Evolutionary conservation across 108 stramenopile genomes (phyloP).

Genomic region (Schizochytrium sp.): DNA sequence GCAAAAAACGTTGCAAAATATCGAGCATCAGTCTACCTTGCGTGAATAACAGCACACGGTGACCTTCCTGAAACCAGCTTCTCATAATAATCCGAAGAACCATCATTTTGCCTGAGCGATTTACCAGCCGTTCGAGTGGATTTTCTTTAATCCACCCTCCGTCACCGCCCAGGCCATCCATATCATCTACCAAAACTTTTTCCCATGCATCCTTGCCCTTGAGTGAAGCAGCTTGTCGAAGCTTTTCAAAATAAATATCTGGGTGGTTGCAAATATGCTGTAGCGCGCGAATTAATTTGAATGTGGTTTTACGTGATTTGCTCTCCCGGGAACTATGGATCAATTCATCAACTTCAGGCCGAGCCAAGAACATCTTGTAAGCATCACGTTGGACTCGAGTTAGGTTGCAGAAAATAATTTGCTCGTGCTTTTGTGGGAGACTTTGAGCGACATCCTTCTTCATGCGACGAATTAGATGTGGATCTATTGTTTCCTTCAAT

Average conservation of each 20-base stretch:
- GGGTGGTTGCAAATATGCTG: conserved; percentile 98
- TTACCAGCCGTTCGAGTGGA: conserved; percentile 66
- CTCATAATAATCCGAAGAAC: conserved; percentile 91
- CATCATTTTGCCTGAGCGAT: conserved; percentile 91
- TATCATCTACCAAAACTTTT: background rate
- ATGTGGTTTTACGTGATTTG: conserved; percentile 66
- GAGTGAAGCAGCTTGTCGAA: background rate
- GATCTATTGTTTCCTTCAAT: conserved; percentile 89
- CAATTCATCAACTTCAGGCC: conserved; percentile 70
- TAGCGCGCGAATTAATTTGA: conserved; percentile 88
- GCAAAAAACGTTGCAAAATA: conserved; percentile 85
- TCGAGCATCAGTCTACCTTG: conserved; percentile 94
- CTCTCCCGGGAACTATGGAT: conserved; percentile 70
- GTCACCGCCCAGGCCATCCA: background rate
- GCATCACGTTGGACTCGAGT: conserved; percentile 79
- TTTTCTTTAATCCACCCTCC: conserved; percentile 19
- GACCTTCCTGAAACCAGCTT: conserved; percentile 90
- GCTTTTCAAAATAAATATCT: conserved; percentile 77
- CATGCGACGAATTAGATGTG: conserved; percentile 87
- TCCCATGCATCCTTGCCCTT: conserved; percentile 8
- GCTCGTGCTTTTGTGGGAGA: conserved; percentile 87
- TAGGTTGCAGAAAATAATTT: conserved; percentile 91
- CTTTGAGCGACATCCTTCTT: conserved; percentile 72
- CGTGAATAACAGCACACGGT: conserved; percentile 93
- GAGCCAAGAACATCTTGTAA: conserved; percentile 68